Evolutionary conservation across 1,284 basidiomycete genomes (phyloP).

Genomic region (Malassezia dermatis): DNA sequence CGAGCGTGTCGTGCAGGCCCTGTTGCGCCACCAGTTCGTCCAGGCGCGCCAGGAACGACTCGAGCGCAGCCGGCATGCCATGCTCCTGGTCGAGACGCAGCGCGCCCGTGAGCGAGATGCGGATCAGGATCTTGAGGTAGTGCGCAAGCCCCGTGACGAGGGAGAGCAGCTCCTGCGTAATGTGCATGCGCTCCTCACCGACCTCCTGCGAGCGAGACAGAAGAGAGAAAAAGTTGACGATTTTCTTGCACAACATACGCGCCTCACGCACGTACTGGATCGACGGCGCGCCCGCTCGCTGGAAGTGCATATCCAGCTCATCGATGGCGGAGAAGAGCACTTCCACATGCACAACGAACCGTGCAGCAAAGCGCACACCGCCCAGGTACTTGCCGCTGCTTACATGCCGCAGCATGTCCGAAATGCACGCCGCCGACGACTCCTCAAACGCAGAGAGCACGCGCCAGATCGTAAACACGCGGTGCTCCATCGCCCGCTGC

Average conservation of each 20-base stretch:
- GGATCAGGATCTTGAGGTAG: constrained; percentile 97
- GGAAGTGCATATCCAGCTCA: constrained; percentile 82
- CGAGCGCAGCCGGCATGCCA: constrained; percentile 68
- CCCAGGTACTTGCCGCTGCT: constrained; percentile 91
- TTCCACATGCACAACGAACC: constrained; percentile 96
- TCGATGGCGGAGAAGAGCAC: constrained; percentile 94
- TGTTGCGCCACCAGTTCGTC: constrained; percentile 47
- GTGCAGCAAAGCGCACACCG: constrained; percentile 93
- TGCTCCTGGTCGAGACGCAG: constrained; percentile 89
- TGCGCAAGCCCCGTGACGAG: constrained; percentile 95
- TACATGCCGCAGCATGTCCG: constrained; percentile 89
- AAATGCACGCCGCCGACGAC: constrained; percentile 96
- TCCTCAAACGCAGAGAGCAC: constrained; percentile 97
- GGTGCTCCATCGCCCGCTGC: constrained; percentile 88
- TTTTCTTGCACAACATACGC: constrained; percentile 95
- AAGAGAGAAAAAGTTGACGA: constrained; percentile 93
- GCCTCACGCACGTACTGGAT: constrained; percentile 97
- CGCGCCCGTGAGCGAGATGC: constrained; percentile 89
- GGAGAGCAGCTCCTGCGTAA: constrained; percentile 94
- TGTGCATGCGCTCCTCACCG: constrained; percentile 75
- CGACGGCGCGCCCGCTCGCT: constrained; percentile 59
- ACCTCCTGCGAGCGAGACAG: constrained; percentile 93
- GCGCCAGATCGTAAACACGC: constrained; percentile 98
- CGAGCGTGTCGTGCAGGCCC: constrained; percentile 37
- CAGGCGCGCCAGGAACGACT: constrained; percentile 79